A percentile compares a stretch with the other conserved stretches of the same genome.
These are phyloP conservation scores for Saccharomyces paradoxus DNA, from an alignment of 805 yeast genomes.

Conservation along the genomic window DNA sequence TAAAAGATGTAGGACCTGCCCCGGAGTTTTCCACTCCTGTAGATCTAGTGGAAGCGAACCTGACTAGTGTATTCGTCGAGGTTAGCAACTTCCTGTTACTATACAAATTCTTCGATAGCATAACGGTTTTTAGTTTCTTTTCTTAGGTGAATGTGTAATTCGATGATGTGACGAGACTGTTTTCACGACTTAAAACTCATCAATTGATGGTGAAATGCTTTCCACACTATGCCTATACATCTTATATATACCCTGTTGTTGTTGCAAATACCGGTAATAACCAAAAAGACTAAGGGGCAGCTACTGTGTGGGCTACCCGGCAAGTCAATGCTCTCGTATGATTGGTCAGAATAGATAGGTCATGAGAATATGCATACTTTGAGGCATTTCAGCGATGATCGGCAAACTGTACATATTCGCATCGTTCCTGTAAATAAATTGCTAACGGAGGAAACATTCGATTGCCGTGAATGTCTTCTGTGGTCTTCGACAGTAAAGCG, in stretches of 20 bases:
- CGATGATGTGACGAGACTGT: neutral
- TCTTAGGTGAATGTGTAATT: neutral
- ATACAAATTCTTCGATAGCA: neutral
- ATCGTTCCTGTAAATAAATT: neutral
- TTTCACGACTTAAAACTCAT: neutral
- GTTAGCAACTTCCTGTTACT: neutral
- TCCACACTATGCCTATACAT: neutral
- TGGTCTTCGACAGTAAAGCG: neutral
- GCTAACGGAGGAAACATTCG: neutral
- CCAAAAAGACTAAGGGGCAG: neutral
- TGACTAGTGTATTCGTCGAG: constrained; percentile 12
- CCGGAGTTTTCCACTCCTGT: constrained; percentile 7
- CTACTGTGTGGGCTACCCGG: neutral
- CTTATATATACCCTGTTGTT: neutral
- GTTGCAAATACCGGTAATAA: neutral
- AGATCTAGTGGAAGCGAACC: constrained; percentile 3
- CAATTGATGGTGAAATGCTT: neutral
- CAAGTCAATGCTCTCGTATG: neutral
- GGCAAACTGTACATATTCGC: neutral
- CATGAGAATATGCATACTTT: neutral
- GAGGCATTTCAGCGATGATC: neutral
- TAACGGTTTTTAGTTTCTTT: neutral
- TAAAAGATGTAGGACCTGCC: constrained; percentile 34
- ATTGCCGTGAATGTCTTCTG: neutral
- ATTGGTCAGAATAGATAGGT: neutral